Evolutionary conservation across 108 stramenopile genomes (phyloP), one percentile per base, ranked within the genome.

Genomic region (Epipyxis sp.): DNA sequence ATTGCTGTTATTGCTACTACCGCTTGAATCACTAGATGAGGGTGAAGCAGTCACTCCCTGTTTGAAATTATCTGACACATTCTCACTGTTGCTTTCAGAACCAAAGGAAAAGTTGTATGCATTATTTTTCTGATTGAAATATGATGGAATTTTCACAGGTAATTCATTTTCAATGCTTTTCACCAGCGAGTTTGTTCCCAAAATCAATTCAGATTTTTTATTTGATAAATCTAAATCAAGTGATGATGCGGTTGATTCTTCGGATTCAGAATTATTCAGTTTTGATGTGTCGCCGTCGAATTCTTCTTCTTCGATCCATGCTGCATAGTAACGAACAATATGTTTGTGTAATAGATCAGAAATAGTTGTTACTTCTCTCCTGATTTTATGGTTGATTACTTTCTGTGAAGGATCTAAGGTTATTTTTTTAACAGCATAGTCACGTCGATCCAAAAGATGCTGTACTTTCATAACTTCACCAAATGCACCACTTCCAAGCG

Each of bases 301-400:
- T n/a, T n/a, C n/a, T n/a, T 50, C 46, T 13, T 50, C 13, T 69
- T 83, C 82, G 37, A 83, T 78, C 82, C 82, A 83, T 41, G 82
- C 82, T 41, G 80, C 80, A 41, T 83, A 83, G 65, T 83, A 83
- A 76, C 81, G 58, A 69, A 84, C 83, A n/a, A 84, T 83, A 30
- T 84, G 82, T 59, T 83, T 83, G 76, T 84, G 83, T 42, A 83
- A 41, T 58, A 84, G 44, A 1, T 76, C 59, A 20, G 78, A 69
- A 40, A 84, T 84, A 3, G 83, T 84, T 40, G 81, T 84, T 59
- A 84, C 83, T 42, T 84, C 83, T 77, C 83, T 76, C 42, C 79
- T 3, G 2, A 81, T 83, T 80, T 83, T 84, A 1, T 76, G 77
- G 74, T 84, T 82, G n/a, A n/a, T n/a, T n/a, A n/a, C n/a, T n/a